A percentile compares a stretch with the other conserved stretches of the same genome.
Evolutionary conservation across 148 eudicot genomes (phyloP).

Genomic region (Vaccinium macrocarpon): DNA sequence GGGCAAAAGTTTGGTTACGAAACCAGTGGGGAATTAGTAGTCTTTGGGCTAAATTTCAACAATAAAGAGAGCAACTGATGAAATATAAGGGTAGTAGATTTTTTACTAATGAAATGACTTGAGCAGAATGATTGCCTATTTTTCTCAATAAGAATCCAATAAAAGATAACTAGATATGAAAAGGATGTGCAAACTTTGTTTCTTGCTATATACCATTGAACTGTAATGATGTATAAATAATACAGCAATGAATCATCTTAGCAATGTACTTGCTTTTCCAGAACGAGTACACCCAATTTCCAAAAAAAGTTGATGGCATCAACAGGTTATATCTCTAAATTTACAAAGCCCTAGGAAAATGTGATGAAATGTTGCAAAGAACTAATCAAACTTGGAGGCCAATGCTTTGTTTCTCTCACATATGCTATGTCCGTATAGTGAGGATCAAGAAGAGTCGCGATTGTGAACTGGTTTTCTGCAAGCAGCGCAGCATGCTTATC

Average conservation of each 20-base stretch:
- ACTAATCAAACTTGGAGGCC: slow-evolving; percentile 39
- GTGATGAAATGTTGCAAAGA: slow-evolving; percentile 34
- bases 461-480: slow-evolving; percentile 37
- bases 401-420: slow-evolving; percentile 34
- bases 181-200: not conserved
- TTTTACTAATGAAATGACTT: not conserved
- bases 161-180: not conserved
- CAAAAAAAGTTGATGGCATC: not conserved
- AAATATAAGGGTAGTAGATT: no score
- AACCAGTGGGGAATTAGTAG: not conserved
- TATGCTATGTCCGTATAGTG: slow-evolving; percentile 32
- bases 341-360: slow-evolving; percentile 23
- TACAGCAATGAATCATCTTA: not conserved
- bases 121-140: not conserved
- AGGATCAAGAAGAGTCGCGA: slow-evolving; percentile 40
- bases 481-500: slow-evolving; percentile 35
- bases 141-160: not conserved
- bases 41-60: not conserved
- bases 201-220: not conserved
- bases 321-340: not conserved
- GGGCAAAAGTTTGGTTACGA: not conserved
- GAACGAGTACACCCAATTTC: not conserved
- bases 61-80: not conserved
- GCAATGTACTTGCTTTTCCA: not conserved
- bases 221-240: not conserved